Evolutionary conservation across 306 rosid species (phyloP).

Genomic region (Datisca glomerata): DNA sequence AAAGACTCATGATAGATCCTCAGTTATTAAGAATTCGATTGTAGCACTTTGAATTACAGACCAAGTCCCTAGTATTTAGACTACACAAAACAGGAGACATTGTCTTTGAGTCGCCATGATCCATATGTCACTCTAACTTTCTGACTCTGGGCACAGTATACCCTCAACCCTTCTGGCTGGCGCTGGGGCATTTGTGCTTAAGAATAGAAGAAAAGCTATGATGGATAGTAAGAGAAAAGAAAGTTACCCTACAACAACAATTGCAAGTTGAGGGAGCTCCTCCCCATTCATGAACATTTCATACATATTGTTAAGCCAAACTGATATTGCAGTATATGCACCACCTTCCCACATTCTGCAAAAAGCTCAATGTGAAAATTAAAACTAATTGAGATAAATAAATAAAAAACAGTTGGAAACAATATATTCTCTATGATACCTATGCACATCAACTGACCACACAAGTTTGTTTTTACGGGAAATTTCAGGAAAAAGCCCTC

Average conservation of each 20-base stretch:
- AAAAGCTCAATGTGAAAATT: slow-evolving; percentile 15
- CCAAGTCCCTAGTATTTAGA: too few relatives aligned
- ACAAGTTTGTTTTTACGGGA: slow-evolving; percentile 63
- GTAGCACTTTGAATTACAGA: too few relatives aligned
- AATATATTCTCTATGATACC: slow-evolving; percentile 29
- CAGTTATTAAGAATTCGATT: too few relatives aligned
- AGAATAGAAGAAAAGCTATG: slow-evolving; percentile 12
- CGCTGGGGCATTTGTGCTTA: too few relatives aligned
- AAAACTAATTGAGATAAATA: slow-evolving; percentile 5
- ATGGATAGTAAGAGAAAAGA: slow-evolving; percentile 11
- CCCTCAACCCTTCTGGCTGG: too few relatives aligned
- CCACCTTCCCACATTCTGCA: slow-evolving; percentile 94
- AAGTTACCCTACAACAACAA: slow-evolving; percentile 81
- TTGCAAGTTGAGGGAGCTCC: slow-evolving; percentile 74
- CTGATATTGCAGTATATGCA: slow-evolving; percentile 73
- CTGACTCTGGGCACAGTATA: too few relatives aligned
- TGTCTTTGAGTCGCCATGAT: too few relatives aligned
- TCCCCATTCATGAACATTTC: slow-evolving; percentile 54
- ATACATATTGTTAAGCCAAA: slow-evolving; percentile 69
- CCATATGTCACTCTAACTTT: too few relatives aligned
- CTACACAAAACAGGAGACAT: too few relatives aligned
- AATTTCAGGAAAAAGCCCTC: slow-evolving; percentile 90
- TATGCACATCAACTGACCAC: slow-evolving; percentile 87
- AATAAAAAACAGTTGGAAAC: slow-evolving; percentile 8
- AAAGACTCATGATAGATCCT: too few relatives aligned